A percentile compares a stretch with the other conserved stretches of the same genome.
phyloP scores from a whole-genome alignment of 345 rosid genomes.

The Populus euphratica region DNA sequence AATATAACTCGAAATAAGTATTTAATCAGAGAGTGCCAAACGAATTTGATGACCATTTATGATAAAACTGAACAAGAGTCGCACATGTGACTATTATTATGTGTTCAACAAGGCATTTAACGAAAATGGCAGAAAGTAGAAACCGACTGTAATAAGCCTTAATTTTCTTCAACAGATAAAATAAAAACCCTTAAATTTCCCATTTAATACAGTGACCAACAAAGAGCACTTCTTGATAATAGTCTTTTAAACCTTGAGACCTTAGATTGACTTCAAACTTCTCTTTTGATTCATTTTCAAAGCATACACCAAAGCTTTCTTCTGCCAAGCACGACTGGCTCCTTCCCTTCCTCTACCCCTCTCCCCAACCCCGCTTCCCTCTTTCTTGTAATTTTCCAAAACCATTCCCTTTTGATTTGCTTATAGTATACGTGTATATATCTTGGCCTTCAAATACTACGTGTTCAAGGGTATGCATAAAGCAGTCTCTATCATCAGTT shows the following conservation, averaged over 20 bases:
- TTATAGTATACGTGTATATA: not conserved
- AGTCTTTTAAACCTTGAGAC: not conserved
- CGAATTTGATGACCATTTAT: too few relatives aligned
- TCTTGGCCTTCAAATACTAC: not conserved
- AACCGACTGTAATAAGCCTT: conserved; percentile 21
- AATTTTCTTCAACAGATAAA: conserved; percentile 22
- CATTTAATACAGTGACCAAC: conserved; percentile 22
- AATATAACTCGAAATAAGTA: too few relatives aligned
- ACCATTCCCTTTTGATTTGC: not conserved
- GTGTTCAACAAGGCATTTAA: not conserved
- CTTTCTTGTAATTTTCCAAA: not conserved
- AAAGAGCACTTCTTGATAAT: not conserved
- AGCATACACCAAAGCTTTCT: not conserved
- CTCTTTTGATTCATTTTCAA: not conserved
- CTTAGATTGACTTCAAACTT: conserved; percentile 15
- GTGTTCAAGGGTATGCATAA: not conserved
- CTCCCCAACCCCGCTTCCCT: not conserved
- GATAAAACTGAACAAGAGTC: too few relatives aligned
- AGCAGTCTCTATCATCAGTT: not conserved
- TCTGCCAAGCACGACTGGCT: not conserved
- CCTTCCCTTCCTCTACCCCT: not conserved
- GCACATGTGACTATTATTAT: not conserved
- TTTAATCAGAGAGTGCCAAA: too few relatives aligned
- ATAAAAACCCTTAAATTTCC: conserved; percentile 26
- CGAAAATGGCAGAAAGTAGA: conserved; percentile 2